A percentile compares a stretch with the other conserved stretches of the same genome.
These are phyloP conservation scores for Cucumis cinereus DNA, from an alignment of 306 rosid genomes.

Conservation along the genomic window DNA sequence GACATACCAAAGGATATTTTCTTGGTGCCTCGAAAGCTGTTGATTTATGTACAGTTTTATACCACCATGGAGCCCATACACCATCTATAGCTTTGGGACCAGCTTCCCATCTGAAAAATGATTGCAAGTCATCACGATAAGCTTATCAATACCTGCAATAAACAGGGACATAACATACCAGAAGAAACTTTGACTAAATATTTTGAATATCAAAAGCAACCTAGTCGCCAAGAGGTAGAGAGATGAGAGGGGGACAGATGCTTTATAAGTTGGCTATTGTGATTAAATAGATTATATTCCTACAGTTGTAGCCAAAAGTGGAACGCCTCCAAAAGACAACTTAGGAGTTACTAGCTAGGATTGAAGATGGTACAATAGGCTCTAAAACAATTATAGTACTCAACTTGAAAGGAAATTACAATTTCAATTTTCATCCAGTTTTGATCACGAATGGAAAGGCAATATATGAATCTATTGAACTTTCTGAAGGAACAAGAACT, in stretches of 20 bases:
- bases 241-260: not conserved
- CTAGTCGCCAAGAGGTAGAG: not conserved
- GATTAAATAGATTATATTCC: not conserved
- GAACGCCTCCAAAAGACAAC: not conserved
- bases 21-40: conserved; percentile 39
- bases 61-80: conserved; percentile 89
- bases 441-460: not conserved
- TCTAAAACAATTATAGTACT: not conserved
- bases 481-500: conserved; percentile 7
- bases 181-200: not conserved
- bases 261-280: not conserved
- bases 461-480: not conserved
- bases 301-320: not conserved
- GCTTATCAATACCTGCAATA: conserved; percentile 10
- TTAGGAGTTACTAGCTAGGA: not conserved
- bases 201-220: not conserved
- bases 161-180: not conserved
- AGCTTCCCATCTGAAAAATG: conserved; percentile 62
- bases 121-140: conserved; percentile 8
- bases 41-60: conserved; percentile 41
- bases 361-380: not conserved
- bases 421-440: not conserved
- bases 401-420: not conserved
- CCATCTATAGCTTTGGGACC: conserved; percentile 74
- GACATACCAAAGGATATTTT: conserved; percentile 48